Base-by-base conservation (phyloP, 306 rosid genomes). In the Abrus pulchellus region DNA sequence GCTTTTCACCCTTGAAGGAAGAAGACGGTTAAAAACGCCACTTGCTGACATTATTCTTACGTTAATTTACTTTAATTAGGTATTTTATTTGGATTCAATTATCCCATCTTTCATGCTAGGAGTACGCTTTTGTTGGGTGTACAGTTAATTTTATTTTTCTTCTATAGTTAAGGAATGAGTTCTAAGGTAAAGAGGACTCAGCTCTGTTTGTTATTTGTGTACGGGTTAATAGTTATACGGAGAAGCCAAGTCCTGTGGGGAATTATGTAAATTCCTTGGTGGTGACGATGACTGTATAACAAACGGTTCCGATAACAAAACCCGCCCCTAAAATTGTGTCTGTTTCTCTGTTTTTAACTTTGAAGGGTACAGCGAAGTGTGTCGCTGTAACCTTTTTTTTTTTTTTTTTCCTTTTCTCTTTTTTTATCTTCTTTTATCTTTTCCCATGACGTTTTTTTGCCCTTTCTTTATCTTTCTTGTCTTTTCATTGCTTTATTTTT, bases 81-180 rank as follows among this genome's bases (percentile, higher is more conserved):
- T 65, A 13, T 3, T 75, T 75, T 72, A 75, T 72, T 62, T 72
- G 66, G 57, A 32, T 81, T 61, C 28, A 11, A 77, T 44, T 68
- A 36, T 71, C 29, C 20, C 32, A 64, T 79, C 44, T 30, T 50
- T 62, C 50, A 28, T 10, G 52, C 27, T 75, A 43, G 30, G 64
- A 68, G 70, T 69, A 57, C 76, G 28, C 53, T 82, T 70, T 66
- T 76, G 62, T 49, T 76, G 40, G 64, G 29, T 88, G 90, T 86
- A 87, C 81, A 84, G 91, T 76, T 82, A 75, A 87, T 70, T 84
- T 83, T 77, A 13, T 36, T 36, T 74, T 68, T 66, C 72, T 47
- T 30, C 75, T n/a, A 61, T 75, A 28, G 27, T 40, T 78, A 28
- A 77, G 45, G 27, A 56, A 20, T 20, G 20, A 49, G 30, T 38